Evolutionary conservation across 2,329 filamentous ascomycete genomes (phyloP).

Genomic region (Claviceps monticola): DNA sequence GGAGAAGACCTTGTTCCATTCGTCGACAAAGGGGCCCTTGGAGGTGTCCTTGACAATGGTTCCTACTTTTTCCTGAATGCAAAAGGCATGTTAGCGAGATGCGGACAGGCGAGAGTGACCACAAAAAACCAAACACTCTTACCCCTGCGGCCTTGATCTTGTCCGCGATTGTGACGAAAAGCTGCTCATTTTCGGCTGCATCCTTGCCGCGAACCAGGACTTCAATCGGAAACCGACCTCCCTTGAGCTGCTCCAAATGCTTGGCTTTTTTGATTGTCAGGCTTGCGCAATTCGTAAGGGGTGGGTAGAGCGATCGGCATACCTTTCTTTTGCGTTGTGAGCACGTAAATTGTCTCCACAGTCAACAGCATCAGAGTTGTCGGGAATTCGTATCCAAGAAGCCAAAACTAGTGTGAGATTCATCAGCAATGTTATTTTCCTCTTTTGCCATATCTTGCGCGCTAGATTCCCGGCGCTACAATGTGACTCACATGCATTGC

Average conservation of each 20-base stretch:
- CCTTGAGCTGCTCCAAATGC: slow-evolving; percentile 82
- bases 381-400: slow-evolving; percentile 96
- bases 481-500: slow-evolving; percentile 66
- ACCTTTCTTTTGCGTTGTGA: slow-evolving; percentile 98
- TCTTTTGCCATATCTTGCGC: neutral
- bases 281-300: neutral
- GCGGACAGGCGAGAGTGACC: neutral
- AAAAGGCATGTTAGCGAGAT: neutral
- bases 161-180: slow-evolving; percentile 72
- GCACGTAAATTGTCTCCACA: slow-evolving; percentile 71
- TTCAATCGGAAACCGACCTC: slow-evolving; percentile 83
- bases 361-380: slow-evolving; percentile 91
- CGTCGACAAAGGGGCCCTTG: slow-evolving; percentile 79
- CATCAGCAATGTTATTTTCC: neutral
- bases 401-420: slow-evolving; percentile 61
- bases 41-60: slow-evolving; percentile 73
- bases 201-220: slow-evolving; percentile 88
- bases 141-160: slow-evolving; percentile 79
- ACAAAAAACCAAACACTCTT: slow-evolving; percentile 23
- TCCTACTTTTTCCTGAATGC: slow-evolving; percentile 71
- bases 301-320: slow-evolving; percentile 4
- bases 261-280: slow-evolving; percentile 49
- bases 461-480: neutral
- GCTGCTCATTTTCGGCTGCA: slow-evolving; percentile 77
- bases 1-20: slow-evolving; percentile 78